A percentile compares a stretch with the other conserved stretches of the same genome.
Conservation (phyloP, 768 basidiomycete genomes). For the Podaxis sp. region DNA sequence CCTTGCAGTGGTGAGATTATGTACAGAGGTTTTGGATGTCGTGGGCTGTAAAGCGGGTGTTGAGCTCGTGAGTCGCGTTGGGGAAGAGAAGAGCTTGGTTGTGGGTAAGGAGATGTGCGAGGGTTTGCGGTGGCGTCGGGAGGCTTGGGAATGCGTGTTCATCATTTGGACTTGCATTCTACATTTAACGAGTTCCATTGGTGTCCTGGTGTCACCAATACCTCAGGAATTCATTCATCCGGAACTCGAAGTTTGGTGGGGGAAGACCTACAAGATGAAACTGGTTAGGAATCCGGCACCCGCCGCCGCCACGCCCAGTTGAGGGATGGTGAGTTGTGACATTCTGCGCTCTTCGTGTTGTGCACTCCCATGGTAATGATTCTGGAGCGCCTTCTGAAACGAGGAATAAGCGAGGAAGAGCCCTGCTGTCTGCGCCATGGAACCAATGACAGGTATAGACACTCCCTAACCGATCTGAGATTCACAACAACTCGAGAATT, state of each 20-base stretch:
- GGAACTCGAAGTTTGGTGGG: neutral
- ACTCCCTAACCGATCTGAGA: conserved; percentile 59
- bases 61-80: neutral
- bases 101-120: conserved; percentile 59
- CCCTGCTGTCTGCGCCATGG: conserved; percentile 91
- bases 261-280: conserved; percentile 72
- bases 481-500: neutral
- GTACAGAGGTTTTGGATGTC: neutral
- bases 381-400: conserved; percentile 62
- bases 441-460: conserved; percentile 90
- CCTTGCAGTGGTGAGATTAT: neutral
- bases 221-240: neutral
- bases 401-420: conserved; percentile 88
- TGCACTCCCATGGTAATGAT: conserved; percentile 31
- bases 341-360: conserved; percentile 15
- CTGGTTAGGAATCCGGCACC: conserved; percentile 86
- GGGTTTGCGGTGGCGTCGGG: conserved; percentile 51
- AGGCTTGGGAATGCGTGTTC: conserved; percentile 8
- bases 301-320: conserved; percentile 80
- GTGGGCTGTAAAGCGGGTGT: neutral
- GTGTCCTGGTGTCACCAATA: conserved; percentile 24
- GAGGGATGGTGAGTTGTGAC: conserved; percentile 58
- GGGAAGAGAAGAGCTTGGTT: neutral
- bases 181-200: conserved; percentile 39
- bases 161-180: conserved; percentile 38